phyloP scores from a whole-genome alignment of 1,284 basidiomycete genomes.

The Irpex lacteus region DNA sequence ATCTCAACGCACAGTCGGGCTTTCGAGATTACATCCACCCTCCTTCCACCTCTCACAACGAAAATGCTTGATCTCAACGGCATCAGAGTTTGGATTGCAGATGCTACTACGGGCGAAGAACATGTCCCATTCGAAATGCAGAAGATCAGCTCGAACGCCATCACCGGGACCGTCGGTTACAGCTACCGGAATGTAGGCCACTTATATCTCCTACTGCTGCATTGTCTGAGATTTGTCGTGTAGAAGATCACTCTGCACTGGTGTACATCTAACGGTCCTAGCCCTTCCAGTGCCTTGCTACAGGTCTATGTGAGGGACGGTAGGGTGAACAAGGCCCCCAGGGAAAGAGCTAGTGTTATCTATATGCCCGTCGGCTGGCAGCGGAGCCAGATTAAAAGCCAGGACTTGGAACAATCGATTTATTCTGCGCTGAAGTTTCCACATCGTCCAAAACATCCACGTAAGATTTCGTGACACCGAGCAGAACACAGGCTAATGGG shows the following conservation, averaged over 20 bases:
- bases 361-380: no score
- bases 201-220: no score
- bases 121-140: neutral
- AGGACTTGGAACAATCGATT: no score
- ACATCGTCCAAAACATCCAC: no score
- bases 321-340: neutral
- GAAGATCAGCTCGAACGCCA: neutral
- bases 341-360: no score
- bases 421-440: no score
- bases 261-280: neutral
- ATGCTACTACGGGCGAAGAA: neutral
- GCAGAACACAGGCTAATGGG: no score
- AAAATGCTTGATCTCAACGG: neutral
- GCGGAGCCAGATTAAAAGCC: no score
- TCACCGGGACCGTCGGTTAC: neutral
- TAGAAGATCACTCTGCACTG: neutral
- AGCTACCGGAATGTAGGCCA: neutral
- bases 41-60: neutral
- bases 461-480: no score
- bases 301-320: neutral
- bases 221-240: no score
- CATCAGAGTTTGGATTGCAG: neutral
- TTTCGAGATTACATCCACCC: neutral
- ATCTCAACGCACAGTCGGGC: neutral
- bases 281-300: neutral